Evolutionary conservation across 2,329 filamentous ascomycete genomes (phyloP), one percentile per base, ranked within the genome.

Genomic region (Fusarium sambucinum): DNA sequence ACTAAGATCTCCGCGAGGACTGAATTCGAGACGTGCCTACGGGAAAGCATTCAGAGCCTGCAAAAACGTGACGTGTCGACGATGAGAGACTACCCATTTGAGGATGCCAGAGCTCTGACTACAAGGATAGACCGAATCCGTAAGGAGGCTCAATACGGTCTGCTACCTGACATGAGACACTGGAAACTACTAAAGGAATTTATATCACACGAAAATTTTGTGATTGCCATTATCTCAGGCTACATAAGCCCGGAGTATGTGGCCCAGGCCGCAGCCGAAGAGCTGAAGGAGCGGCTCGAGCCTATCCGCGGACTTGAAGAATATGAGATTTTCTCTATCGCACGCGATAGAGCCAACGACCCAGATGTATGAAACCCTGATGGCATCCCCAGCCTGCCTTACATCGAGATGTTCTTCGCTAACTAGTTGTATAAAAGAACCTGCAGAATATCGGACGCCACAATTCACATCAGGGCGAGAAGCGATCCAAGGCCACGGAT

Each of bases 121-220:
- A 46, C 55, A 14, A 68, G 56, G 6, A 74, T 81, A 40, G 60
- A 76, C 37, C 35, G 60, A 12, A 53, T 70, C 27, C 76, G 75
- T 21, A 70, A 71, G 35, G 55, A 71, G 16, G 66, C 68, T 27
- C 55, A 62, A 3, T 60, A 54, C 23, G 79, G 78, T 3, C 73
- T 78, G 51, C 55, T 80, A 6, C 73, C 70, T 3, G 77, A 81
- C 54, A 70, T 72, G n/a, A 59, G 68, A 10, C 80, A 77, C 27
- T 81, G 80, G 80, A 75, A 72, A n/a, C 59, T 70, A 12, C 72
- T 81, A 1, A 47, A 65, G 19, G 65, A 68, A 14, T 52, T 79
- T 11, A 61, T 76, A 6, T 55, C 47, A 2, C 59, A 76, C 12
- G 59, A 75, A 6, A 74, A 75, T 17, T 78, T 82, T 62, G 73